A percentile compares a stretch with the other conserved stretches of the same genome.
Conservation (phyloP, 805 yeast species). For the Kockiozyma suomiensis region DNA sequence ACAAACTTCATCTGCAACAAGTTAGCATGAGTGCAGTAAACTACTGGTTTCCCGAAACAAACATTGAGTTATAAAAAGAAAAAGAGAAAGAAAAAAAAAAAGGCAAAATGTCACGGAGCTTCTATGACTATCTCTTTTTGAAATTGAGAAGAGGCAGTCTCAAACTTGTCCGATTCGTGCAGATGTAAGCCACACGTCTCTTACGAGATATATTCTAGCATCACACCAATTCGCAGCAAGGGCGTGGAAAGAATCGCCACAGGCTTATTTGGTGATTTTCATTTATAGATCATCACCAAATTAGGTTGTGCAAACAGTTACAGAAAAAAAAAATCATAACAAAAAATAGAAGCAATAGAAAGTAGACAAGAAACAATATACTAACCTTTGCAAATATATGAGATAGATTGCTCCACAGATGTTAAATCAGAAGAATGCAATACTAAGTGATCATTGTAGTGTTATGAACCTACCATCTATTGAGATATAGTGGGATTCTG, state of each 20-base stretch:
- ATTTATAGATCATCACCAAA: background rate
- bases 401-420: too few species aligned
- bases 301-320: constrained; percentile 8
- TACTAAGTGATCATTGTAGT: too few species aligned
- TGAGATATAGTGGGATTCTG: too few species aligned
- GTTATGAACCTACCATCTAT: too few species aligned
- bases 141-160: constrained; percentile 18
- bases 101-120: constrained; percentile 24
- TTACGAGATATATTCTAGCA: constrained; percentile 10
- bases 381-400: background rate
- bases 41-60: too few species aligned
- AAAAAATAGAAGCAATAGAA: background rate
- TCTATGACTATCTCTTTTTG: constrained; percentile 26
- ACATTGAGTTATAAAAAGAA: background rate
- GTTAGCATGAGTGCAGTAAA: too few species aligned
- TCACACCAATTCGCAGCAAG: constrained; percentile 9
- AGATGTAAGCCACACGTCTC: constrained; percentile 20
- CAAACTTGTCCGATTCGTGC: constrained; percentile 28
- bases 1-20: constrained; percentile 72
- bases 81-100: background rate
- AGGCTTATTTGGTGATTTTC: background rate
- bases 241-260: constrained; percentile 2
- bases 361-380: background rate
- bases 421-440: too few species aligned
- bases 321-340: background rate